Percentiles rank a stretch among this genome's conserved stretches.
These are phyloP conservation scores for Scortechinia acanthostroma DNA, from an alignment of 2,329 filamentous ascomycete genomes.

Conservation along the genomic window DNA sequence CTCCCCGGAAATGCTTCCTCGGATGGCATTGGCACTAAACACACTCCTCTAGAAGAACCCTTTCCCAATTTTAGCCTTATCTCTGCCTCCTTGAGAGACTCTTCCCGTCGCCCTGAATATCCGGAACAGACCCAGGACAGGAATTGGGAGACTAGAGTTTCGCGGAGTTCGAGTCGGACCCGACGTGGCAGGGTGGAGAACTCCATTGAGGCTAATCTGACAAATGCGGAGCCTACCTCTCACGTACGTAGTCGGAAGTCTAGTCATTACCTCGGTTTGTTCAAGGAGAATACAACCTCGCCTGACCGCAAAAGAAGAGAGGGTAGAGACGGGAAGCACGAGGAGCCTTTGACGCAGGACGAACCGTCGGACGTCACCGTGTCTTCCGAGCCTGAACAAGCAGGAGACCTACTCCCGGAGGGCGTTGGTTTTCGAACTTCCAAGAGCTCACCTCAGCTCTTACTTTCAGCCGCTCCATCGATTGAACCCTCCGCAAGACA, in stretches of 20 bases:
- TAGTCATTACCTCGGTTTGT: constrained; percentile 57
- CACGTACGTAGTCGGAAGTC: constrained; percentile 57
- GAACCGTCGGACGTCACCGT: background rate
- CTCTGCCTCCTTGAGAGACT: no score
- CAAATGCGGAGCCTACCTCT: constrained; percentile 42
- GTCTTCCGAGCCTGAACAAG: background rate
- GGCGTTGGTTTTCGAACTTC: background rate
- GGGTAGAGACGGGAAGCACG: constrained; percentile 18
- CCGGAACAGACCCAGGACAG: background rate
- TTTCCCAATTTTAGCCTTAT: no score
- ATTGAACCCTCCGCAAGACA: background rate
- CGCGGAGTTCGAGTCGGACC: constrained; percentile 27
- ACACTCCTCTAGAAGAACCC: no score
- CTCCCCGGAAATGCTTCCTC: no score
- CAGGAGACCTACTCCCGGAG: no score
- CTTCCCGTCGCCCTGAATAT: background rate
- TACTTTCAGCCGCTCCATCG: background rate
- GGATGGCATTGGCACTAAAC: background rate
- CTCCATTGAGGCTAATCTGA: constrained; percentile 55
- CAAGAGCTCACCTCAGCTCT: no score
- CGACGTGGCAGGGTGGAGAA: constrained; percentile 43
- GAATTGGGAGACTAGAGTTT: background rate
- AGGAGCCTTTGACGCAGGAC: constrained; percentile 4
- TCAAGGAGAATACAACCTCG: constrained; percentile 49
- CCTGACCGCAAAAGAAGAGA: constrained; percentile 40